Evolutionary conservation across 192 early-diverging fungal species (phyloP).

Genomic region (Gryganskiella cystojenkinii): DNA sequence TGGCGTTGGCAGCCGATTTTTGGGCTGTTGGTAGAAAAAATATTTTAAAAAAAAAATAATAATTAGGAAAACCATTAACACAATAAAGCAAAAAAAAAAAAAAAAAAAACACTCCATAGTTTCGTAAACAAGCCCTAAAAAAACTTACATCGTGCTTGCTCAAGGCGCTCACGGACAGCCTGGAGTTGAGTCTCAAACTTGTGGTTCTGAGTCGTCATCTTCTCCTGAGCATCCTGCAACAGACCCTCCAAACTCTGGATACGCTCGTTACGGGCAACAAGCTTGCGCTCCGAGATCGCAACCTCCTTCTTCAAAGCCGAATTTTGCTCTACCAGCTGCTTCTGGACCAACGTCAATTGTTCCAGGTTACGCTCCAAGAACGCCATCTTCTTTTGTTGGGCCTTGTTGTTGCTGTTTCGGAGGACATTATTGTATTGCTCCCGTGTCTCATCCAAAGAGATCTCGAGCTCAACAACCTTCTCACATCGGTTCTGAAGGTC

Average conservation of each 20-base stretch:
- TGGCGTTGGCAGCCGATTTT: slow-evolving; percentile 47
- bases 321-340: slow-evolving; percentile 97
- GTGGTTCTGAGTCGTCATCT: slow-evolving; percentile 80
- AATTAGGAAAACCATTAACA: too few relatives aligned
- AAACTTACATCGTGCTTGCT: slow-evolving; percentile 78
- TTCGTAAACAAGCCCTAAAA: too few relatives aligned
- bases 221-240: slow-evolving; percentile 86
- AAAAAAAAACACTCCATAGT: too few relatives aligned
- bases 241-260: slow-evolving; percentile 90
- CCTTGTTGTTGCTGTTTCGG: slow-evolving; percentile 83
- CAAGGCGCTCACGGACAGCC: slow-evolving; percentile 79
- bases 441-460: slow-evolving; percentile 96
- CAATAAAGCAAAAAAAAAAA: too few relatives aligned
- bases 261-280: slow-evolving; percentile 92
- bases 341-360: slow-evolving; percentile 95
- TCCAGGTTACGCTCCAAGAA: slow-evolving; percentile 97
- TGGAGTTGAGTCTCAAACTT: slow-evolving; percentile 88
- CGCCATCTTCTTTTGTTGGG: slow-evolving; percentile 97
- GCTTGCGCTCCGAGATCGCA: slow-evolving; percentile 89
- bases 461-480: slow-evolving; percentile 97
- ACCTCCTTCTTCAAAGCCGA: slow-evolving; percentile 95
- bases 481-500: slow-evolving; percentile 98
- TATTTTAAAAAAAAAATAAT: background rate
- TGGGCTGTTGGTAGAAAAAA: slow-evolving; percentile 30
- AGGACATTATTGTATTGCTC: slow-evolving; percentile 92